Evolutionary conservation across 2,329 filamentous ascomycete species (phyloP), one percentile per base, ranked within the genome.

Genomic region (Sodiomyces alkalinus): DNA sequence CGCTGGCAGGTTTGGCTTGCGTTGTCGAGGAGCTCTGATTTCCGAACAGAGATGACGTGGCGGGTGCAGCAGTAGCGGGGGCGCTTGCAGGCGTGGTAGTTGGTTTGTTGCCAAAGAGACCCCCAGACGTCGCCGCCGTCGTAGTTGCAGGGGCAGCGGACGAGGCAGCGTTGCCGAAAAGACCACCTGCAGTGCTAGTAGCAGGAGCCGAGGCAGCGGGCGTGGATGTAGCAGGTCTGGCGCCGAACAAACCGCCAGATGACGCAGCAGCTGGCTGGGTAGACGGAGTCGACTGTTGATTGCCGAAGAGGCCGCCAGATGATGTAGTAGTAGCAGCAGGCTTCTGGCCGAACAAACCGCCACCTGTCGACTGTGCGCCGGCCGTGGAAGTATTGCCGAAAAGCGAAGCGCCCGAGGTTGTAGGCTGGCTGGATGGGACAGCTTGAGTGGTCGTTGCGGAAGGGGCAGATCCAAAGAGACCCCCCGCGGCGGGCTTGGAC

Each of bases 161-260:
- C 13, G 33, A 26, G 31, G 39, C 32, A 26, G 47, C 36, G 9
- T 41, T 43, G 6, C 41, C 33, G 23, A 51, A 43, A 23, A 51
- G 30, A n/a, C 41, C 38, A 23, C 40, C 39, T 26, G 39, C 31
- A 17, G 41, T 29, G 32, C 41, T 30, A 43, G 47, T 19, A 41
- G 32, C 30, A 6, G 42, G 30, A 9, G 42, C 33, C n/a, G 43
- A 35, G 6, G 44, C 30, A 4, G 48, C 34, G 19, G 53, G 46
- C 12, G 43, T 43, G 14, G 53, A 34, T 9, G 51, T 43, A 7
- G 54, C 45, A 20, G 53, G 48, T 41, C 58, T 60, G 12, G 49
- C 41, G 29, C 53, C 51, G 29, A 67, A 65, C 13, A 62, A 36
- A 20, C 35, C 35, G 13, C 33, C 15, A 26, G 35, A 17, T 31